Evolutionary conservation across 2,329 filamentous ascomycete genomes (phyloP).

Genomic region (Paracamarosporium sp.): DNA sequence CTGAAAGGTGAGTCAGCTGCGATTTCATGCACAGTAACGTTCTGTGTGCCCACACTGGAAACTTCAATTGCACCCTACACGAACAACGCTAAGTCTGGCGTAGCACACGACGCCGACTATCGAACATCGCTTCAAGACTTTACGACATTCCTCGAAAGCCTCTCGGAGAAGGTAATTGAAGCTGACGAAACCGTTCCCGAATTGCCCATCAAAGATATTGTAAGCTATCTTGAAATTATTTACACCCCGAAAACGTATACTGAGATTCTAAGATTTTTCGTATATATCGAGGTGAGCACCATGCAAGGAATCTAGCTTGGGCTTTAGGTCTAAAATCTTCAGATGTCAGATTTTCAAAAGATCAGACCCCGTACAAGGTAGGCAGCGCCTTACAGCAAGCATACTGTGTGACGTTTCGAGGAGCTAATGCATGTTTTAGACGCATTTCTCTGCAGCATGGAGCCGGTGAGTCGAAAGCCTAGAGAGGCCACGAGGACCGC

Average conservation of each 20-base stretch:
- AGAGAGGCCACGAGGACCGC: neutral
- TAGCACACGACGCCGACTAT: conserved; percentile 82
- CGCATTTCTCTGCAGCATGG: conserved; percentile 84
- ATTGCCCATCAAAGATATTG: conserved; percentile 82
- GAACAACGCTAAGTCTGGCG: conserved; percentile 18
- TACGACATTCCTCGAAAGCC: conserved; percentile 75
- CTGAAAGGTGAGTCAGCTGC: conserved; percentile 59
- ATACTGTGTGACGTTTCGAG: conserved; percentile 5
- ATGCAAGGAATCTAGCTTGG: neutral
- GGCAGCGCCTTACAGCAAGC: conserved; percentile 24
- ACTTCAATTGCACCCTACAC: neutral
- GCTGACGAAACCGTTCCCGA: conserved; percentile 85
- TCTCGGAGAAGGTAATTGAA: conserved; percentile 74
- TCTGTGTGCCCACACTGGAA: neutral
- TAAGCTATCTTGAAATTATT: conserved; percentile 42
- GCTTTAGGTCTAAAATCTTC: neutral
- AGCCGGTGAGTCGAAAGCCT: conserved; percentile 8
- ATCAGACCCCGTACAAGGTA: conserved; percentile 89
- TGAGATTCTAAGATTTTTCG: conserved; percentile 68
- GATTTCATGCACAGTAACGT: neutral
- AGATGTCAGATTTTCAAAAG: conserved; percentile 83
- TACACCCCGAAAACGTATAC: conserved; percentile 1
- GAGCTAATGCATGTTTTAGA: conserved; percentile 51
- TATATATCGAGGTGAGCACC: conserved; percentile 68
- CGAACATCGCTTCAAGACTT: conserved; percentile 81